Conservation (phyloP, 768 basidiomycete genomes). For the Psilocybe tampanensis region DNA sequence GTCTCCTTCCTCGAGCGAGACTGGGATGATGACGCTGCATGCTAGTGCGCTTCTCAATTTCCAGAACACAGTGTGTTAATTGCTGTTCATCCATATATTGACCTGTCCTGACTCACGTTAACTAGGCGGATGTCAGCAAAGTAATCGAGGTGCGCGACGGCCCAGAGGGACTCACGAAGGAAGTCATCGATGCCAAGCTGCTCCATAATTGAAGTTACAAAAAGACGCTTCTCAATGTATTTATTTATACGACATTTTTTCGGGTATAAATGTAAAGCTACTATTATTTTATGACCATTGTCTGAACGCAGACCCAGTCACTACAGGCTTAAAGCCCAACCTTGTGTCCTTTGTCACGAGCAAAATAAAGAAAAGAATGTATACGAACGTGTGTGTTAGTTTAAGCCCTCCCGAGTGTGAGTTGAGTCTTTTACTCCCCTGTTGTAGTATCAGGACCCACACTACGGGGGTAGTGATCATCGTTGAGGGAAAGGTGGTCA, state of each 20-base stretch:
- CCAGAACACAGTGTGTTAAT: slow-evolving; percentile 65
- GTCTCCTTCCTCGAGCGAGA: slow-evolving; percentile 80
- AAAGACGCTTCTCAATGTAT: background rate
- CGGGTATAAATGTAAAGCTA: background rate
- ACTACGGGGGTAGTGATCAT: too few species aligned
- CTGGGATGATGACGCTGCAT: slow-evolving; percentile 74
- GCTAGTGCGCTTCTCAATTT: slow-evolving; percentile 83
- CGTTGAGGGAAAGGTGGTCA: background rate
- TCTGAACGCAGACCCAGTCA: too few species aligned
- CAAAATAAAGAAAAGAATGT: background rate
- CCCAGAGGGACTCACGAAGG: slow-evolving; percentile 77
- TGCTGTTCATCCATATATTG: background rate
- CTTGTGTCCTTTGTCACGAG: background rate
- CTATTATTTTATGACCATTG: too few species aligned
- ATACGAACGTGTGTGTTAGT: too few species aligned
- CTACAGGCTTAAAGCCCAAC: too few species aligned
- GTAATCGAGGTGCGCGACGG: slow-evolving; percentile 84
- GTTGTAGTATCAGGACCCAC: too few species aligned
- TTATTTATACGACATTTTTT: slow-evolving; percentile 2
- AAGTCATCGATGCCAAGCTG: slow-evolving; percentile 61
- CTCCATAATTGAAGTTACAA: slow-evolving; percentile 1
- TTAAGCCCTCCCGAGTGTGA: too few species aligned
- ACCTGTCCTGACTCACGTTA: background rate
- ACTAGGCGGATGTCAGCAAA: slow-evolving; percentile 75
- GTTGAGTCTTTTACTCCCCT: too few species aligned